These are phyloP conservation scores for Arbutus unedo DNA, from an alignment of 148 eudicot species.

Conservation along the genomic window DNA sequence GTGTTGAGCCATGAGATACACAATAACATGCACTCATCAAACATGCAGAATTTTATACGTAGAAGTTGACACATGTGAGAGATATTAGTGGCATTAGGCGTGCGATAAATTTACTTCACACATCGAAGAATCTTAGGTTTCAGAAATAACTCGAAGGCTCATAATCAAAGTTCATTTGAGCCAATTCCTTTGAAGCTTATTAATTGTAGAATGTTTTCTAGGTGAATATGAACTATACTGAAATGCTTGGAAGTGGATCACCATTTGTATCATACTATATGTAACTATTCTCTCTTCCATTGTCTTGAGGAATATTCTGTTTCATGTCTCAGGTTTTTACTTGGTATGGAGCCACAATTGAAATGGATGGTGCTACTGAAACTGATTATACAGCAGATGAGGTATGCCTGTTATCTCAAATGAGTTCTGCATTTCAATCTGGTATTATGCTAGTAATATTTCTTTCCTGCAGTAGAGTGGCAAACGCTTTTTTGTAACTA, in stretches of 20 bases:
- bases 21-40: no score
- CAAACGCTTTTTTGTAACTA: not conserved
- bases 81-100: not conserved
- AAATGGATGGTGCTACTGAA: conserved; percentile 83
- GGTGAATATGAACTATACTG: not conserved
- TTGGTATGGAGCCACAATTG: conserved; percentile 96
- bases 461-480: not conserved
- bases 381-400: conserved; percentile 95
- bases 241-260: not conserved
- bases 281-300: not conserved
- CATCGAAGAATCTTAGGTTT: not conserved
- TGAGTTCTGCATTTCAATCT: conserved; percentile 13
- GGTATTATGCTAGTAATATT: not conserved
- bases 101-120: not conserved
- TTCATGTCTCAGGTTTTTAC: conserved; percentile 64
- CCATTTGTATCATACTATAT: not conserved
- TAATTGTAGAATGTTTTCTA: not conserved
- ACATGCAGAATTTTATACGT: not conserved
- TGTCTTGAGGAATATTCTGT: not conserved
- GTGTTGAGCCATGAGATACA: no score
- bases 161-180: not conserved
- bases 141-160: not conserved
- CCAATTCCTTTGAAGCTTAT: not conserved
- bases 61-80: not conserved
- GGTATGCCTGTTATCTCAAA: conserved; percentile 38